phyloP scores from a whole-genome alignment of 768 basidiomycete genomes.

The Coprinellus aureogranulatus region DNA sequence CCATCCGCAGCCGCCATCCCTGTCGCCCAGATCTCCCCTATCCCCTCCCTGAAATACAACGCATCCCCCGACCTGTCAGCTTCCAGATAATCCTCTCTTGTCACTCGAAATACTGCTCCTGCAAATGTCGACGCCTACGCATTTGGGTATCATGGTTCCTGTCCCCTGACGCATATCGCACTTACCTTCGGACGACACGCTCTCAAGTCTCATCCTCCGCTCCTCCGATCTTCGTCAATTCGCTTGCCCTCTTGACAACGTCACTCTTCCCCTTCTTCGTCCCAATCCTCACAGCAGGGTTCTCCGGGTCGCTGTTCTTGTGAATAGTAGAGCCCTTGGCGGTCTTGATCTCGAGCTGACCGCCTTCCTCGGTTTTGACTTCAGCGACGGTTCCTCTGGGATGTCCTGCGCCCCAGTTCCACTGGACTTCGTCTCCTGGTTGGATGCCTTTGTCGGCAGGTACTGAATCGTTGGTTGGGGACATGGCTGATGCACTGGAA shows the following conservation, averaged over 20 bases:
- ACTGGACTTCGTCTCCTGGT: constrained; percentile 28
- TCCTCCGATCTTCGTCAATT: constrained; percentile 19
- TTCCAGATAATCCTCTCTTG: too few relatives aligned
- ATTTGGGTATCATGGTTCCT: too few relatives aligned
- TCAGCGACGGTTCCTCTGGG: constrained; percentile 25
- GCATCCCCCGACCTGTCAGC: too few relatives aligned
- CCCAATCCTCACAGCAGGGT: constrained; percentile 26
- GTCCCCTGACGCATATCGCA: too few relatives aligned
- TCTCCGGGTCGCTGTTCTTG: constrained; percentile 24
- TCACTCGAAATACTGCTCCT: too few relatives aligned
- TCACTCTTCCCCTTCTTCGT: constrained; percentile 22
- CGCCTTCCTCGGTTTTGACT: constrained; percentile 16
- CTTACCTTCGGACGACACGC: too few relatives aligned
- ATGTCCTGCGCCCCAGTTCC: constrained; percentile 24
- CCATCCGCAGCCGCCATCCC: too few relatives aligned
- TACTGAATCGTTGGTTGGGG: too few relatives aligned
- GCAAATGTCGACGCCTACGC: too few relatives aligned
- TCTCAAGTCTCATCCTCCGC: constrained; percentile 2
- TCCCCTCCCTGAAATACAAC: too few relatives aligned
- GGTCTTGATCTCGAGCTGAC: constrained; percentile 24
- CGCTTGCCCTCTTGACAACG: constrained; percentile 28
- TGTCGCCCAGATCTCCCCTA: too few relatives aligned
- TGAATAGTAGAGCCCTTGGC: constrained; percentile 24
- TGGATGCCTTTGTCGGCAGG: constrained; percentile 14
- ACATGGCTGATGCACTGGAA: too few relatives aligned